Conservation (phyloP, 805 yeast species). For the Sugiyamaella lignohabitans region DNA sequence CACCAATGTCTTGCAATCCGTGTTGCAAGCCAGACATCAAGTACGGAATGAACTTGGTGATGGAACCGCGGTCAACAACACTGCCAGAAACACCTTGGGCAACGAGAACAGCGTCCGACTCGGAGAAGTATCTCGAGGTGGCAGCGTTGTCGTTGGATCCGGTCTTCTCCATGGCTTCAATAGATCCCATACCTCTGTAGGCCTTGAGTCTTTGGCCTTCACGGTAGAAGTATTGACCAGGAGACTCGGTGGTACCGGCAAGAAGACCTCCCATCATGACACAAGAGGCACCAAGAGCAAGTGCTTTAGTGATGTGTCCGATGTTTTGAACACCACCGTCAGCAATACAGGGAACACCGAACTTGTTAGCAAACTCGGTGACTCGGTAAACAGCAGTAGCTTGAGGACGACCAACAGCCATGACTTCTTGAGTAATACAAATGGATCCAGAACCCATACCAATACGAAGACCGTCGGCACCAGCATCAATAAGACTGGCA, state of each 20-base stretch:
- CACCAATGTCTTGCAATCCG: conserved; percentile 98
- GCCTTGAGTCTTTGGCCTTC: conserved; percentile 97
- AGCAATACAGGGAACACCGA: conserved; percentile 98
- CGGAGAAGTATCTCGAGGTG: conserved; percentile 96
- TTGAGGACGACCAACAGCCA: conserved; percentile 99
- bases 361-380: conserved; percentile 85
- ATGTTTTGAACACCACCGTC: conserved; percentile 99
- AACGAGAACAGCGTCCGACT: conserved; percentile 88
- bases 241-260: conserved; percentile 98
- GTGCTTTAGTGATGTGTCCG: conserved; percentile 96
- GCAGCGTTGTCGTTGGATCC: conserved; percentile 89
- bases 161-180: conserved; percentile 96
- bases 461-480: conserved; percentile 96
- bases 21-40: conserved; percentile 94
- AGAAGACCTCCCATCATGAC: conserved; percentile 99
- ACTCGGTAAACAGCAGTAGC: conserved; percentile 98
- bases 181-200: conserved; percentile 99
- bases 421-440: conserved; percentile 98
- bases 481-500: conserved; percentile 87
- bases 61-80: conserved; percentile 94
- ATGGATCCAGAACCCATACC: conserved; percentile 99
- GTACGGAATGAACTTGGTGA: conserved; percentile 90
- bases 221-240: conserved; percentile 96
- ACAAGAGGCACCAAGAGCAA: conserved; percentile 92
- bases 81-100: conserved; percentile 99